Evolutionary conservation across 192 early-diverging fungal genomes (phyloP).

Genomic region (Chytriomyces sp.): DNA sequence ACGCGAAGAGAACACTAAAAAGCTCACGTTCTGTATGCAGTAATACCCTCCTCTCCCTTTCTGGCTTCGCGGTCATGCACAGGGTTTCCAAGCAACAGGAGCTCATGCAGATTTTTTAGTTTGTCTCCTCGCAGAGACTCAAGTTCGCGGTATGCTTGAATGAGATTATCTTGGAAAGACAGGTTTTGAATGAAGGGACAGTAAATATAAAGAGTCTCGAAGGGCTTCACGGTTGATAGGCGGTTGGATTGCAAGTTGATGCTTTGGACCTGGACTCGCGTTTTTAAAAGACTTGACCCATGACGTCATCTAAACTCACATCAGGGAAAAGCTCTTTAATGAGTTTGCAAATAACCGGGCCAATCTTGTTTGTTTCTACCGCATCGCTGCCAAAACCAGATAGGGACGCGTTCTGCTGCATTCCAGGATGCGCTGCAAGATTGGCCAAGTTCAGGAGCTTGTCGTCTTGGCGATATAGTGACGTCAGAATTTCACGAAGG

Average conservation of each 20-base stretch:
- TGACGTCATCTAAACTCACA: too few relatives aligned
- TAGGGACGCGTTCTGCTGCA: slow-evolving; percentile 24
- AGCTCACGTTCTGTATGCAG: slow-evolving; percentile 30
- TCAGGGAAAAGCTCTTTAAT: slow-evolving; percentile 43
- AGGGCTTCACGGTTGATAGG: slow-evolving; percentile 29
- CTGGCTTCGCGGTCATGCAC: slow-evolving; percentile 31
- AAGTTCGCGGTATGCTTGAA: slow-evolving; percentile 34
- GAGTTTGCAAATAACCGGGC: slow-evolving; percentile 53
- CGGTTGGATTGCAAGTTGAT: slow-evolving; percentile 40
- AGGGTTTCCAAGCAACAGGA: slow-evolving; percentile 44
- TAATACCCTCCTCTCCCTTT: slow-evolving; percentile 39
- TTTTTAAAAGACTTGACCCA: too few relatives aligned
- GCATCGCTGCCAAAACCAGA: slow-evolving; percentile 31
- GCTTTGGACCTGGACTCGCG: slow-evolving; percentile 34
- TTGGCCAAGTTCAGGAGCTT: slow-evolving; percentile 35
- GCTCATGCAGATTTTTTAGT: slow-evolving; percentile 37
- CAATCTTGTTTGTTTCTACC: slow-evolving; percentile 37
- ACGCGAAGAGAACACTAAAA: background rate
- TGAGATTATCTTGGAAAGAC: slow-evolving; percentile 41
- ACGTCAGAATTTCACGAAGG: slow-evolving; percentile 23
- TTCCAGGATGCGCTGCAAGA: slow-evolving; percentile 31
- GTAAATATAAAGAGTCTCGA: slow-evolving; percentile 31
- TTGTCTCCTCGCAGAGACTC: slow-evolving; percentile 37
- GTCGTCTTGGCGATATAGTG: slow-evolving; percentile 29
- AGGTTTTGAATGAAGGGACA: slow-evolving; percentile 43